Percentiles rank a stretch among this genome's conserved stretches.
Conservation (phyloP, 2,329 filamentous ascomycete genomes). For the Claviceps fusiformis region DNA sequence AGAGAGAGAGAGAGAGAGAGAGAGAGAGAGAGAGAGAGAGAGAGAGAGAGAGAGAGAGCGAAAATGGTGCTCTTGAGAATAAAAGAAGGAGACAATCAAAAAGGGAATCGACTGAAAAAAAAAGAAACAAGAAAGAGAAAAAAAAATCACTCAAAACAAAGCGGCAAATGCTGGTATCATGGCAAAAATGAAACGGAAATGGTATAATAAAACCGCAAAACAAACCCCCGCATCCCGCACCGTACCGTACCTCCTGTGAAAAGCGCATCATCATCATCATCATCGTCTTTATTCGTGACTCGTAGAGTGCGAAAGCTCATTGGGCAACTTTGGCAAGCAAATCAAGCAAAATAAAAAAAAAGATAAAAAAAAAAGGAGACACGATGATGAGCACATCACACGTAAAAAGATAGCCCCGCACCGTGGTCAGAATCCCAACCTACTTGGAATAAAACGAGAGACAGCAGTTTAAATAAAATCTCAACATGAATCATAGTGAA, state of each 20-base stretch:
- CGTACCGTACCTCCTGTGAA: background rate
- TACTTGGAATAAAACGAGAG: constrained; percentile 2
- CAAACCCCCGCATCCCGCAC: background rate
- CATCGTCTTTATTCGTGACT: constrained; percentile 1
- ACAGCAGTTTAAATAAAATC: constrained; percentile 1
- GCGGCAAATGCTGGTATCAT: constrained; percentile 7
- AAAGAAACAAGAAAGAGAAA: too few relatives aligned
- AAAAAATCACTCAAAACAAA: background rate
- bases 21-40: too few relatives aligned
- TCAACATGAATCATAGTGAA: constrained; percentile 2
- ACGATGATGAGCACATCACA: constrained; percentile 1
- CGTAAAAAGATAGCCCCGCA: background rate
- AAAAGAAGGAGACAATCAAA: too few relatives aligned
- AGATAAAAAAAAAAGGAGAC: background rate
- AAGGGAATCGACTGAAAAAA: too few relatives aligned
- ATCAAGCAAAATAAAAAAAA: background rate
- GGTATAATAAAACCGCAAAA: background rate
- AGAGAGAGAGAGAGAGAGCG: too few relatives aligned
- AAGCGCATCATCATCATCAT: background rate
- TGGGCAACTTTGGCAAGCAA: constrained; percentile 4
- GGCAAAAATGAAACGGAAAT: constrained; percentile 5
- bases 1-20: too few relatives aligned
- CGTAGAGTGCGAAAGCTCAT: constrained; percentile 2
- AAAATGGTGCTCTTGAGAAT: too few relatives aligned
- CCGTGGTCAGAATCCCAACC: constrained; percentile 1